Percentiles rank a stretch among this genome's conserved stretches.
Evolutionary conservation across 495 filamentous ascomycete genomes (phyloP).

Genomic region (Aspergillus coremiiformis): DNA sequence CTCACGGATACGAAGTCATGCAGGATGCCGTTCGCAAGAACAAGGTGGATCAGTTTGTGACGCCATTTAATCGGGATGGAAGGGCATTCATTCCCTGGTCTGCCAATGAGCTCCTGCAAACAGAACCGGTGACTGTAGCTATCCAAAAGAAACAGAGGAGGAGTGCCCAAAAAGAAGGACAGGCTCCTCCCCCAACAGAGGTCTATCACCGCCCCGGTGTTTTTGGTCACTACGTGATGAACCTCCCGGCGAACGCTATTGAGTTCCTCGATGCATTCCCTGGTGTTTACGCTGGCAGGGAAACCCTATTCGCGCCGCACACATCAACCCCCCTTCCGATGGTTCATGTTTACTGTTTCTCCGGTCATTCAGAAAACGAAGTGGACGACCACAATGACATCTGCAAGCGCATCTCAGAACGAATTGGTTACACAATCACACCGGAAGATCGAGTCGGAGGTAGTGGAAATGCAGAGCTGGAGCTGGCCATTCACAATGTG

Average conservation of each 20-base stretch:
- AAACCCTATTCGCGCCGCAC: conserved; percentile 56
- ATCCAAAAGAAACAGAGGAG: conserved; percentile 29
- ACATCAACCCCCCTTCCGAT: conserved; percentile 58
- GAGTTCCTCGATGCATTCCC: conserved; percentile 79
- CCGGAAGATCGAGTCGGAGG: conserved; percentile 46
- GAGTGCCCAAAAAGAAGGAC: conserved; percentile 11
- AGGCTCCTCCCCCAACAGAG: conserved; percentile 30
- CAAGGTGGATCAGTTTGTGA: conserved; percentile 72
- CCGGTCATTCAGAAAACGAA: conserved; percentile 64
- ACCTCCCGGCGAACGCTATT: conserved; percentile 83
- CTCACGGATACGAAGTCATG: conserved; percentile 70
- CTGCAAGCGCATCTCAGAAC: conserved; percentile 57
- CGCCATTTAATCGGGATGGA: conserved; percentile 72
- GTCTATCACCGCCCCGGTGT: conserved; percentile 52
- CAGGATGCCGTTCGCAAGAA: conserved; percentile 63
- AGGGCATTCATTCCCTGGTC: conserved; percentile 67
- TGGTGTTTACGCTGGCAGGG: conserved; percentile 66
- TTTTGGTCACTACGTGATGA: conserved; percentile 92
- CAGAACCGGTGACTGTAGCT: conserved; percentile 37
- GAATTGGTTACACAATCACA: conserved; percentile 54
- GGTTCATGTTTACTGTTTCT: conserved; percentile 90
- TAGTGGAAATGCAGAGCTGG: conserved; percentile 37
- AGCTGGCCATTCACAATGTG: conserved; percentile 66
- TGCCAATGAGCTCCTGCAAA: conserved; percentile 51
- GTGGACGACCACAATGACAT: conserved; percentile 53